Percentiles rank a stretch among this genome's conserved stretches.
Conservation (phyloP, 148 eudicot genomes). For the Camellia lanceoleosa region DNA sequence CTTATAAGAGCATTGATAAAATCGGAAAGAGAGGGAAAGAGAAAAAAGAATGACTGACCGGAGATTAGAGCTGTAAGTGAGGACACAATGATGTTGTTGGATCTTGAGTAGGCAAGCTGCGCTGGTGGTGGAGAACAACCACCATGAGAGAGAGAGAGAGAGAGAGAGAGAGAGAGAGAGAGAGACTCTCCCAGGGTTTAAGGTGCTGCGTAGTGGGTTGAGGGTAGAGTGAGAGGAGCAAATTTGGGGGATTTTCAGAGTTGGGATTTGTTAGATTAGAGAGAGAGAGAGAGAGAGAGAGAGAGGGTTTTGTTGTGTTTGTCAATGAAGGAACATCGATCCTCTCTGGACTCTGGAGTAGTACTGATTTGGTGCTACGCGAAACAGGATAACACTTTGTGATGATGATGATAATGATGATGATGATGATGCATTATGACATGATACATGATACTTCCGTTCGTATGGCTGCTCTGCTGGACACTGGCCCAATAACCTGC, state of each 20-base stretch:
- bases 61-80: background rate
- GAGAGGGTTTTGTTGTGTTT: background rate
- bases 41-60: conserved; percentile 11
- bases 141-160: background rate
- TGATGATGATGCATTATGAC: too few relatives aligned
- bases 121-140: background rate
- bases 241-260: background rate
- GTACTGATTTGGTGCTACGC: background rate
- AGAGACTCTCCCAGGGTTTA: background rate
- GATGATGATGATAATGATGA: background rate
- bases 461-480: too few relatives aligned
- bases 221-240: background rate
- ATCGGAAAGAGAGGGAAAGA: conserved; percentile 4
- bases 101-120: conserved; percentile 1
- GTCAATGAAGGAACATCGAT: background rate
- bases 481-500: too few relatives aligned
- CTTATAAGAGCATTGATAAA: background rate
- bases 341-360: background rate
- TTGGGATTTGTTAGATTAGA: background rate
- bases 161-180: background rate
- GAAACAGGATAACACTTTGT: background rate
- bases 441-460: too few relatives aligned
- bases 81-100: background rate
- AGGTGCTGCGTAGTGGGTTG: background rate
- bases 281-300: background rate